Evolutionary conservation across 2,329 filamentous ascomycete genomes (phyloP).

Genomic region (Daldinia eschscholtzii): DNA sequence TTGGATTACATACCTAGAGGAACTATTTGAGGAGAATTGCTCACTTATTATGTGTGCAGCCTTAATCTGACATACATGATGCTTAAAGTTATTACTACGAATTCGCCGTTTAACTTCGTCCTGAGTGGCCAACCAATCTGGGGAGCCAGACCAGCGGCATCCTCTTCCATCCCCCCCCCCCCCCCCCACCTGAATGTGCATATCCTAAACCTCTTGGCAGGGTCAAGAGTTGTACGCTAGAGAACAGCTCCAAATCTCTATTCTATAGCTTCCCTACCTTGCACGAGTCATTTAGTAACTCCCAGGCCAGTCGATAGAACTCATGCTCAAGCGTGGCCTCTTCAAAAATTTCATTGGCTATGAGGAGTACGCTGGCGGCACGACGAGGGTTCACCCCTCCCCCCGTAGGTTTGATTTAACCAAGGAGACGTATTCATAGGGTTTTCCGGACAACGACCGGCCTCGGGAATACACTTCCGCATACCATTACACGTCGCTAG

Average conservation of each 20-base stretch:
- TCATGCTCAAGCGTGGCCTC: neutral
- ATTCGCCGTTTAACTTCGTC: conserved; percentile 23
- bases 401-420: neutral
- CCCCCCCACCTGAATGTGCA: conserved; percentile 3
- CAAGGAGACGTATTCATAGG: neutral
- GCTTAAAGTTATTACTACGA: conserved; percentile 44
- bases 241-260: neutral
- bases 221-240: conserved; percentile 4
- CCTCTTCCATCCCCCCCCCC: conserved; percentile 1
- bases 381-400: neutral
- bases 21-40: conserved; percentile 1
- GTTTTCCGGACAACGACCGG: neutral
- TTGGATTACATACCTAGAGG: neutral
- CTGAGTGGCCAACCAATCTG: conserved; percentile 29
- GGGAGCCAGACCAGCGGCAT: conserved; percentile 10
- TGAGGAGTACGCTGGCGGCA: conserved; percentile 8
- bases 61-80: conserved; percentile 44
- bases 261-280: neutral
- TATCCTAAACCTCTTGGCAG: conserved; percentile 20
- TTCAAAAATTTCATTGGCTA: neutral
- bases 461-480: conserved; percentile 7
- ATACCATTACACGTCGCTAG: neutral
- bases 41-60: conserved; percentile 20
- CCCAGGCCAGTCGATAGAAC: conserved; percentile 4
- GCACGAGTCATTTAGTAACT: conserved; percentile 1